Percentiles rank a stretch among this genome's conserved stretches.
Conservation (phyloP, 805 yeast genomes). For the Saturnispora dispora region DNA sequence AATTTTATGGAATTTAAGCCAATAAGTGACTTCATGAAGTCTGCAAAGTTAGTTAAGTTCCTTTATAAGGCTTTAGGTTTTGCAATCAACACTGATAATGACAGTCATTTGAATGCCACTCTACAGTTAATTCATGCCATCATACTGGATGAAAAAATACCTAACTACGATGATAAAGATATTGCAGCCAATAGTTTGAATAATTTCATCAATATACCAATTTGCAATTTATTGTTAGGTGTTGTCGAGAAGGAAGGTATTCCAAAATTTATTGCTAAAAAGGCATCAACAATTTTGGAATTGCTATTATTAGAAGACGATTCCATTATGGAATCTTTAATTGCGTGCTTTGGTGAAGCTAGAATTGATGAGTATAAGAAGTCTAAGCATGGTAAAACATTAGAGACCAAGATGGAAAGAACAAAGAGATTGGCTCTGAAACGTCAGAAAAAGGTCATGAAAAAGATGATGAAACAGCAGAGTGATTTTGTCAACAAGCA, state of each 20-base stretch:
- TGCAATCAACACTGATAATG: constrained; percentile 42
- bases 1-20: constrained; percentile 26
- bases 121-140: constrained; percentile 61
- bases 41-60: constrained; percentile 45
- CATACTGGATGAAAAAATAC: constrained; percentile 30
- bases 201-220: constrained; percentile 42
- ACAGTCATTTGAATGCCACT: constrained; percentile 47
- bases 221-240: constrained; percentile 45
- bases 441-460: constrained; percentile 52
- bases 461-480: constrained; percentile 51
- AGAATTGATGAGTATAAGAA: constrained; percentile 42
- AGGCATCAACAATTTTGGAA: constrained; percentile 52
- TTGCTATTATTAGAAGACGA: constrained; percentile 40
- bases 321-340: constrained; percentile 40
- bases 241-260: constrained; percentile 40
- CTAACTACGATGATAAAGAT: constrained; percentile 30
- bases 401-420: constrained; percentile 49
- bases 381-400: constrained; percentile 32
- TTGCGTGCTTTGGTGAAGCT: constrained; percentile 48
- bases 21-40: constrained; percentile 44
- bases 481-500: constrained; percentile 35
- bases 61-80: constrained; percentile 48
- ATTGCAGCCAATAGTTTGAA: constrained; percentile 25
- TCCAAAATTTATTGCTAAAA: constrained; percentile 38
- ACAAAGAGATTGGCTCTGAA: constrained; percentile 49